Evolutionary conservation across 345 rosid genomes (phyloP).

Genomic region (Heritiera littoralis): DNA sequence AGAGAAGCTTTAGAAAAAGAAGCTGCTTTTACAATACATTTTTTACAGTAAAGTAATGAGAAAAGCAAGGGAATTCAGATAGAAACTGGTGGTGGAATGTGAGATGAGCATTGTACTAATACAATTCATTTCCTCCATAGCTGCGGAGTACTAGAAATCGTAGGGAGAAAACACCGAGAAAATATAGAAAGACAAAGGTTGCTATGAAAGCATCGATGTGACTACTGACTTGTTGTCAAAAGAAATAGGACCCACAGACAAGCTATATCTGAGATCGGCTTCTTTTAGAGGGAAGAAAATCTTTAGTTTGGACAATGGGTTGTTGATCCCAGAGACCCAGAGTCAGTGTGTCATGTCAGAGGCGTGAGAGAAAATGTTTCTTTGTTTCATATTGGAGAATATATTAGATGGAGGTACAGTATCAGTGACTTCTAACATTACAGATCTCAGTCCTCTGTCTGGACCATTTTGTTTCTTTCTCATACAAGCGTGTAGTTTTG

Average conservation of each 20-base stretch:
- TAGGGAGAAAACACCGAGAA: not conserved
- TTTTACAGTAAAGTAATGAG: conserved; percentile 35
- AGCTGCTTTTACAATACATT: conserved; percentile 24
- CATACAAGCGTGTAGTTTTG: not conserved
- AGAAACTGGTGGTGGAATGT: conserved; percentile 11
- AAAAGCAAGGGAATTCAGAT: conserved; percentile 25
- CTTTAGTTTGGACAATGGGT: conserved; percentile 12
- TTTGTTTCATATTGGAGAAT: conserved; percentile 10
- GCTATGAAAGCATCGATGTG: conserved; percentile 24
- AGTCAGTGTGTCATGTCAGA: conserved; percentile 35
- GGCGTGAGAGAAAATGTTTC: conserved; percentile 44
- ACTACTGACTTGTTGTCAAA: conserved; percentile 40
- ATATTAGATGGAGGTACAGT: not conserved
- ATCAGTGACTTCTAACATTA: conserved; percentile 3
- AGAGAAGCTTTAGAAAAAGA: conserved; percentile 44
- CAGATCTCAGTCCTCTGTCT: conserved; percentile 14
- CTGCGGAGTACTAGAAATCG: not conserved
- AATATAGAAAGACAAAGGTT: not conserved
- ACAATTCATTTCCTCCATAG: not conserved
- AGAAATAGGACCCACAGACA: conserved; percentile 34
- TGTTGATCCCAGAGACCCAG: conserved; percentile 47
- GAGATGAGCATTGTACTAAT: conserved; percentile 23
- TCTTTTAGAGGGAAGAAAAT: not conserved
- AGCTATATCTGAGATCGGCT: conserved; percentile 30
- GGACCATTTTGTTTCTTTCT: conserved; percentile 12